Conservation (phyloP, 768 basidiomycete species). For the Lactifluus subvellereus region DNA sequence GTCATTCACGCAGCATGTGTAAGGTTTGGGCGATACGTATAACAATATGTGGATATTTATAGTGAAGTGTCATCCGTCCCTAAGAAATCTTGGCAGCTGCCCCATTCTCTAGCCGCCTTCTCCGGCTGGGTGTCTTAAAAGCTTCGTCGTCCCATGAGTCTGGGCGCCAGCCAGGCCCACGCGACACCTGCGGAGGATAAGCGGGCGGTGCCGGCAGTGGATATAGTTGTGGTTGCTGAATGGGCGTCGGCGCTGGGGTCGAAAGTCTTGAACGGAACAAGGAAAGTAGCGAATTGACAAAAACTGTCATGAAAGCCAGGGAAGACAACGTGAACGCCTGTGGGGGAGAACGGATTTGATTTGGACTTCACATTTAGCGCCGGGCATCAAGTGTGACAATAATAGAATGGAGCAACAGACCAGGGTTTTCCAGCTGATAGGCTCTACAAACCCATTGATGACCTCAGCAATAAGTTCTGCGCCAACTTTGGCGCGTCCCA, state of each 20-base stretch:
- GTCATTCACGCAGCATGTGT: not conserved
- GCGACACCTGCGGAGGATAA: constrained; percentile 16
- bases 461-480: constrained; percentile 96
- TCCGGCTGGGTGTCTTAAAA: constrained; percentile 25
- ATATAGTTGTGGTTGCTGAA: constrained; percentile 19
- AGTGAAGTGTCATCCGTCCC: constrained; percentile 2
- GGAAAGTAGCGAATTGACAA: constrained; percentile 75
- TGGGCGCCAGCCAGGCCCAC: constrained; percentile 16
- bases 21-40: constrained; percentile 7
- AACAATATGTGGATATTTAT: constrained; percentile 11
- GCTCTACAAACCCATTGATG: constrained; percentile 94
- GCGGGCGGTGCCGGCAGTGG: constrained; percentile 24
- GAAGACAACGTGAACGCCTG: constrained; percentile 74
- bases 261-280: constrained; percentile 67
- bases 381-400: constrained; percentile 2
- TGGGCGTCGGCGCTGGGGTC: constrained; percentile 26
- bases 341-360: not conserved
- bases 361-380: too few species aligned
- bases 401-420: constrained; percentile 41
- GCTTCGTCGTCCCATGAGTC: constrained; percentile 26
- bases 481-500: constrained; percentile 84
- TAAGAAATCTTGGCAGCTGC: constrained; percentile 19
- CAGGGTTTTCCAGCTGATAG: constrained; percentile 95
- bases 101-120: constrained; percentile 24
- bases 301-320: constrained; percentile 67